phyloP scores from a whole-genome alignment of 768 basidiomycete genomes.

The Kwoniella dendrophila region DNA sequence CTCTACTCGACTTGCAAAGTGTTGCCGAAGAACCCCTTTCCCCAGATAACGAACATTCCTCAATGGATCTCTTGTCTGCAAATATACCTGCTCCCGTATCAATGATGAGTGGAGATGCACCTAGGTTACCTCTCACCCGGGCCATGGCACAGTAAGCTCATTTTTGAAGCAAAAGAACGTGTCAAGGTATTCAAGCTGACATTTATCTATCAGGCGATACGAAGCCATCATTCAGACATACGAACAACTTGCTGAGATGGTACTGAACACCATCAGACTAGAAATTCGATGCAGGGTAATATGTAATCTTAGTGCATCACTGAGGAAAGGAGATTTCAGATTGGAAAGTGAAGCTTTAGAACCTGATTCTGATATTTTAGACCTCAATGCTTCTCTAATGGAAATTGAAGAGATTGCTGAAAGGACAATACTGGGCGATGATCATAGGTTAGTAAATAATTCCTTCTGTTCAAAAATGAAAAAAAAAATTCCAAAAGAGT shows the following conservation, averaged over 20 bases:
- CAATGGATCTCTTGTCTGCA: conserved; percentile 1
- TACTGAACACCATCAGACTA: conserved; percentile 81
- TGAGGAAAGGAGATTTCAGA: conserved; percentile 82
- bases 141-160: conserved; percentile 82
- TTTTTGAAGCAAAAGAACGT: background rate
- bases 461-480: background rate
- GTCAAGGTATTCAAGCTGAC: background rate
- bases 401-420: conserved; percentile 73
- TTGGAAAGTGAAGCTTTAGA: conserved; percentile 82
- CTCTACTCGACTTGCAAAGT: conserved; percentile 69
- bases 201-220: conserved; percentile 67
- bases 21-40: conserved; percentile 61
- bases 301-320: conserved; percentile 76
- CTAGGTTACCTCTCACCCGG: conserved; percentile 74
- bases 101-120: conserved; percentile 55
- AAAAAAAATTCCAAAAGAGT: no score
- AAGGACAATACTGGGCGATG: conserved; percentile 65
- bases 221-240: conserved; percentile 88
- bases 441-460: conserved; percentile 66
- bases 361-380: conserved; percentile 84
- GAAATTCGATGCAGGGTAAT: conserved; percentile 84
- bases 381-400: conserved; percentile 78
- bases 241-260: conserved; percentile 80
- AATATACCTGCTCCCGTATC: conserved; percentile 4
- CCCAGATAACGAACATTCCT: conserved; percentile 19